Conservation (phyloP, 495 filamentous ascomycete genomes). For the Lophiostoma macrostomum region DNA sequence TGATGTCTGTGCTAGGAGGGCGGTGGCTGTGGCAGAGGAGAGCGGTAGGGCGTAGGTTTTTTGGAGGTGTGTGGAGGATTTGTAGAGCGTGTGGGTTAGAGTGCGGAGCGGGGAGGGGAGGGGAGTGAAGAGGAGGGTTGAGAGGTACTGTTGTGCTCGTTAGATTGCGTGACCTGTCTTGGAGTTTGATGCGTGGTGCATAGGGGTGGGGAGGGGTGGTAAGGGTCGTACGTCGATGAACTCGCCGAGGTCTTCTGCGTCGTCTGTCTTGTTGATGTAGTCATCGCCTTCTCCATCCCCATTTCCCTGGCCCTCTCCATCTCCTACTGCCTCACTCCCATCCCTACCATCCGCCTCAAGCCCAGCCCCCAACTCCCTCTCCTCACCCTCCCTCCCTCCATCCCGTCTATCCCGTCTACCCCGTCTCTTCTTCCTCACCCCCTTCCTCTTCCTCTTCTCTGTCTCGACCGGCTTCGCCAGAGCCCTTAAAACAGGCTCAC, state of each 20-base stretch:
- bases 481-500: slow-evolving; percentile 56
- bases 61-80: slow-evolving; percentile 49
- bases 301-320: slow-evolving; percentile 7
- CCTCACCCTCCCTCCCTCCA: neutral
- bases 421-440: slow-evolving; percentile 30
- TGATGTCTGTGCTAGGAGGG: slow-evolving; percentile 48
- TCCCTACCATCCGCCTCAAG: no score
- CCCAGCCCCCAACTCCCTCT: no score
- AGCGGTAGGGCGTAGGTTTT: slow-evolving; percentile 52
- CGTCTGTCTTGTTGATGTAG: slow-evolving; percentile 50
- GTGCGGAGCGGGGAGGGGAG: slow-evolving; percentile 59
- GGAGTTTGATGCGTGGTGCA: no score
- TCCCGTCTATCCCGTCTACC: neutral
- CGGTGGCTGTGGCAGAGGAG: slow-evolving; percentile 43
- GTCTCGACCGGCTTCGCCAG: slow-evolving; percentile 44
- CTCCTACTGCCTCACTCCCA: no score
- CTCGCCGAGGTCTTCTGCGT: slow-evolving; percentile 68
- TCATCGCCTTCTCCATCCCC: slow-evolving; percentile 30
- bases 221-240: slow-evolving; percentile 58
- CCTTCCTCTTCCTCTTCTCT: slow-evolving; percentile 45
- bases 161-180: neutral
- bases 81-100: slow-evolving; percentile 56
- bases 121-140: slow-evolving; percentile 61
- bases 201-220: no score
- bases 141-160: slow-evolving; percentile 58